Evolutionary conservation across 192 early-diverging fungal species (phyloP).

Genomic region (Linnemannia exigua): DNA sequence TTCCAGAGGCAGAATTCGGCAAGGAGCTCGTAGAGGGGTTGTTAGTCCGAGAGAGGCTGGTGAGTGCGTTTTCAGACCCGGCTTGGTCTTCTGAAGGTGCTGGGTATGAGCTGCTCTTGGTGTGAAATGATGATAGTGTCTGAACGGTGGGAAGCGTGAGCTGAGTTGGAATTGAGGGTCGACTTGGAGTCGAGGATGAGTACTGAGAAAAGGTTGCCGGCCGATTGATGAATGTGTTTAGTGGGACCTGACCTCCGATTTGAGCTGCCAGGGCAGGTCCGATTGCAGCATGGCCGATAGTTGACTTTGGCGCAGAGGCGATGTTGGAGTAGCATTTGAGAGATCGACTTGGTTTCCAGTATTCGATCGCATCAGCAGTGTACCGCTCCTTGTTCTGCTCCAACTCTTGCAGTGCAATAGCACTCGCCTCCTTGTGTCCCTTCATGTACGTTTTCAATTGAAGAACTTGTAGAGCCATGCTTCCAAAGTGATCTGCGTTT

Average conservation of each 20-base stretch:
- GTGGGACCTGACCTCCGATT: conserved; percentile 29
- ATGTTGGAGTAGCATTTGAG: conserved; percentile 45
- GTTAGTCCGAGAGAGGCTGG: not conserved
- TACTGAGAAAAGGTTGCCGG: conserved; percentile 36
- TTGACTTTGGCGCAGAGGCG: conserved; percentile 12
- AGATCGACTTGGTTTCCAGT: conserved; percentile 56
- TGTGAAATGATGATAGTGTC: not conserved
- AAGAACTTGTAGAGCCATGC: conserved; percentile 49
- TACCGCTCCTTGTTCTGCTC: conserved; percentile 54
- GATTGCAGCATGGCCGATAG: conserved; percentile 29
- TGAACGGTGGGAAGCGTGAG: not conserved
- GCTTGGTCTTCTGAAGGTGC: conserved; percentile 7
- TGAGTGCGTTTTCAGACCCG: not conserved
- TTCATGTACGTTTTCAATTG: conserved; percentile 56
- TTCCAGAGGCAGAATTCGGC: not conserved
- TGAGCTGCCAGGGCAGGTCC: conserved; percentile 42
- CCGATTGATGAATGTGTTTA: conserved; percentile 16
- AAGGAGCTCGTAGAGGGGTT: not conserved
- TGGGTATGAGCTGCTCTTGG: not conserved
- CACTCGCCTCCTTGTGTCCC: conserved; percentile 43
- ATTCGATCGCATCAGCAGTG: conserved; percentile 43
- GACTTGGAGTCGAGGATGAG: not conserved
- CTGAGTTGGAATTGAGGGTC: conserved; percentile 13
- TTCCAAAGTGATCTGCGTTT: conserved; percentile 50
- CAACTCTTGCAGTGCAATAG: conserved; percentile 20